These are phyloP conservation scores for Recurvomyces mirabilis DNA, from an alignment of 495 filamentous ascomycete genomes.

Conservation along the genomic window DNA sequence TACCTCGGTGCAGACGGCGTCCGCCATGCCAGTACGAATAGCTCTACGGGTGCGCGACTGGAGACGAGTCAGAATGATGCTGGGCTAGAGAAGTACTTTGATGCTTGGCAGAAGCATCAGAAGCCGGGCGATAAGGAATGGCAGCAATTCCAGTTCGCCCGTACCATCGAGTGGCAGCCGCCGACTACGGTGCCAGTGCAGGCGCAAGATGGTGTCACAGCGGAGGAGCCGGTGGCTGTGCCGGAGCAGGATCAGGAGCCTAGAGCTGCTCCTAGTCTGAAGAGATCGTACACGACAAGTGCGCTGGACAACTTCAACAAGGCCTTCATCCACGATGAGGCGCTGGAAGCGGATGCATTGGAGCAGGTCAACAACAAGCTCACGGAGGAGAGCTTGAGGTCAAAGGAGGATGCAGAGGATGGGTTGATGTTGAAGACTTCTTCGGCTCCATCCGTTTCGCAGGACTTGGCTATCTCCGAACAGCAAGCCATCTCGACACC, in stretches of 20 bases:
- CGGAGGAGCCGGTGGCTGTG: slow-evolving; percentile 39
- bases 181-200: slow-evolving; percentile 36
- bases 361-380: slow-evolving; percentile 55
- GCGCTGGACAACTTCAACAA: slow-evolving; percentile 50
- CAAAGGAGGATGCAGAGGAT: slow-evolving; percentile 23
- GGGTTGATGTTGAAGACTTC: slow-evolving; percentile 4
- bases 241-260: slow-evolving; percentile 36
- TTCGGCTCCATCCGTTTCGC: slow-evolving; percentile 5
- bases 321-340: slow-evolving; percentile 37
- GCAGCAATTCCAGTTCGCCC: slow-evolving; percentile 79
- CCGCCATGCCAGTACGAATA: slow-evolving; percentile 14
- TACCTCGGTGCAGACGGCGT: slow-evolving; percentile 6
- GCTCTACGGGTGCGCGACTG: neutral
- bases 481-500: slow-evolving; percentile 28
- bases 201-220: slow-evolving; percentile 30
- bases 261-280: slow-evolving; percentile 33
- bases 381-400: slow-evolving; percentile 43
- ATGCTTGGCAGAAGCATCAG: slow-evolving; percentile 72
- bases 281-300: slow-evolving; percentile 39
- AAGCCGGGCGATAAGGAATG: slow-evolving; percentile 65
- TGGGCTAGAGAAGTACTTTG: slow-evolving; percentile 71
- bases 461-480: slow-evolving; percentile 3
- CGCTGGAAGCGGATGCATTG: slow-evolving; percentile 39
- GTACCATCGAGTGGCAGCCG: slow-evolving; percentile 76
- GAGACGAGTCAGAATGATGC: slow-evolving; percentile 22